Base-by-base conservation (phyloP, 208 protist genomes). In the Leishmania turanica region DNA sequence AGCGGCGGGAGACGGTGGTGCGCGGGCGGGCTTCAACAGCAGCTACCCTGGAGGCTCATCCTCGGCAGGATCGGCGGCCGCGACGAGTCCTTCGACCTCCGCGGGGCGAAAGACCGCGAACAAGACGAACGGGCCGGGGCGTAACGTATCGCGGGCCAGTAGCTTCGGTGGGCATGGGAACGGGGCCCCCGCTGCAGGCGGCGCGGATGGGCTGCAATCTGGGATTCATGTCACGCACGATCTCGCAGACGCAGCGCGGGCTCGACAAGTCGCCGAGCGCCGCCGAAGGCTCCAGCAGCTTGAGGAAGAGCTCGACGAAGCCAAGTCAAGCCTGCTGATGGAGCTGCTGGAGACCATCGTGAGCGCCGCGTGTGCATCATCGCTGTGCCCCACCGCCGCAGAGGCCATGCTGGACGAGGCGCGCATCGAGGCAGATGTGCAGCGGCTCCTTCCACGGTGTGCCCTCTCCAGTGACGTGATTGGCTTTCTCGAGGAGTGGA, bases 271-370 rank as follows among this genome's bases (percentile, higher is more conserved):
- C 11, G 53, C 75, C 1, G 71, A 86, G 68, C 81, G 64, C 11
- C 58, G 77, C 45, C 60, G 54, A 5, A 56, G 42, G 58, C 84
- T 70, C 5, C 78, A 83, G 77, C 82, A 86, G 65, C 77, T 86
- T 9, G 71, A 81, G n/a, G 82, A 87, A 42, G 79, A 82, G n/a
- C 81, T 95, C 5, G 93, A 95, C 69, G 87, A 95, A 75, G 88
- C 87, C 49, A 92, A 95, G 82, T 90, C 88, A 19, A 85, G 80
- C 60, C 83, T 97, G 8, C 74, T 95, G 34, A 89, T 89, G 73
- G 87, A 89, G 60, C 84, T 97, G 49, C 86, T 97, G 69, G 90
- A 97, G 85, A 60, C 82, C 2, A 47, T 97, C 78, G 89, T 95
- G 47, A 83, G 84, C 7, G 81, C 84, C 24, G 85, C 89, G 54